Base-by-base conservation (phyloP, 768 basidiomycete species). In the Boletus rubescentipes region DNA sequence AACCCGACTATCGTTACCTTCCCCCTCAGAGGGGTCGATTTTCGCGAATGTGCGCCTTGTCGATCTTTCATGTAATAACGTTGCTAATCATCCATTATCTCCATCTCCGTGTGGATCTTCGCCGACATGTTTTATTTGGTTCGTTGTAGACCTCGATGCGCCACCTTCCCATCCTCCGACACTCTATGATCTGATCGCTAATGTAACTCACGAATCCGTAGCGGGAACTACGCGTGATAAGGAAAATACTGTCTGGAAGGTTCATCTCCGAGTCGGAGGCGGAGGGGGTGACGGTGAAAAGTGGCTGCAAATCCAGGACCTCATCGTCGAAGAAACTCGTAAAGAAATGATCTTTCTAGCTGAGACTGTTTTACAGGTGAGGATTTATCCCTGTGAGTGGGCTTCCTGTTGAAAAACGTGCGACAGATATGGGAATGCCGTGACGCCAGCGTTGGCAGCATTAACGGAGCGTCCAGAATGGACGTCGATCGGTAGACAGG, bases 1-100 rank as follows among this genome's bases (percentile, higher is more conserved):
- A 99, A 99, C 65, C 96, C 96, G 9, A 99, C 97, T 1, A 95
- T 99, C 56, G 91, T 99, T 61, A 99, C 96, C 67, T 99, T 97
- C 66, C 96, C 96, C 3, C 77, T 98, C 23, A 83, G 90, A 53
- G 95, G 96, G 4, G 80, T 98, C 18, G 96, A 99, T 71, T 88
- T 99, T 70, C 77, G 75, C 62, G 93, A 93, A 46, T 98, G 97
- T 97, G 69, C 64, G 93, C 77, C 9, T 37, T 57, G 51, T 63
- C 53, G 59, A 57, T 58, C 58, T 55, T 58, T 61, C 59, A 61
- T 46, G 51, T 51, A 41, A 57, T 53, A 61, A 55, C 48, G 43
- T 61, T 60, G 52, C 51, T 64, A 49, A 65, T 56, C 54, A 42
- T 43, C 39, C 30, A 46, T 46, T 54, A 40, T 39, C 40, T 34